Evolutionary conservation across 768 basidiomycete genomes (phyloP).

Genomic region (Dentipellis fragilis): DNA sequence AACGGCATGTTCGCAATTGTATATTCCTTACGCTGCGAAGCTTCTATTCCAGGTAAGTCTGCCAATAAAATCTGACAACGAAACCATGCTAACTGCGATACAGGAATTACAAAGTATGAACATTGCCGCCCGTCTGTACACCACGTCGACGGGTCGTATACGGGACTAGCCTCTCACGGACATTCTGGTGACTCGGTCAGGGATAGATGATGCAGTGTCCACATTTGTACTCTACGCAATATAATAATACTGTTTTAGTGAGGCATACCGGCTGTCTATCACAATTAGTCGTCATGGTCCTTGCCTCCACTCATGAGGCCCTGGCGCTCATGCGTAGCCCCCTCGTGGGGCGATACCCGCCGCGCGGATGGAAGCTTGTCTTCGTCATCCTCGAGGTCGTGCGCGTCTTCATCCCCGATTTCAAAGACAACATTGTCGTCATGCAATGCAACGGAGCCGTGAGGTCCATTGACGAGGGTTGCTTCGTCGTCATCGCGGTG

Average conservation of each 20-base stretch:
- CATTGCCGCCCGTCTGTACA: constrained; percentile 80
- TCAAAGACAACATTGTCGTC: constrained; percentile 81
- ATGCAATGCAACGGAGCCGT: constrained; percentile 36
- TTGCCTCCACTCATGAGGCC: constrained; percentile 44
- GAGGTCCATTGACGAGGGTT: constrained; percentile 57
- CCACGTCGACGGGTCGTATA: constrained; percentile 79
- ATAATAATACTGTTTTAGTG: constrained; percentile 6
- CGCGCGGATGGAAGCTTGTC: constrained; percentile 34
- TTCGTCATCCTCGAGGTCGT: constrained; percentile 51
- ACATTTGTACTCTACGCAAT: constrained; percentile 25
- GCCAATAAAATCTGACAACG: background rate
- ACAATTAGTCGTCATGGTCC: constrained; percentile 4
- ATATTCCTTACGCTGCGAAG: constrained; percentile 96
- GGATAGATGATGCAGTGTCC: constrained; percentile 3
- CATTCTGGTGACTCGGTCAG: background rate
- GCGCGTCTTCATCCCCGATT: constrained; percentile 75
- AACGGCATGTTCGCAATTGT: constrained; percentile 84
- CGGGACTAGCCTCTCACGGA: constrained; percentile 35
- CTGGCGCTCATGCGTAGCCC: constrained; percentile 47
- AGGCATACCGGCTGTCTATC: background rate
- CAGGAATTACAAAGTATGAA: constrained; percentile 95
- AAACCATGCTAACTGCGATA: constrained; percentile 1
- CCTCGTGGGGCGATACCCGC: constrained; percentile 33
- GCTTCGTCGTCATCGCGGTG: constrained; percentile 52
- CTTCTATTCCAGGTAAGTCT: constrained; percentile 79